Conservation (phyloP, 2,329 filamentous ascomycete species). For the Colletotrichum liriopes region DNA sequence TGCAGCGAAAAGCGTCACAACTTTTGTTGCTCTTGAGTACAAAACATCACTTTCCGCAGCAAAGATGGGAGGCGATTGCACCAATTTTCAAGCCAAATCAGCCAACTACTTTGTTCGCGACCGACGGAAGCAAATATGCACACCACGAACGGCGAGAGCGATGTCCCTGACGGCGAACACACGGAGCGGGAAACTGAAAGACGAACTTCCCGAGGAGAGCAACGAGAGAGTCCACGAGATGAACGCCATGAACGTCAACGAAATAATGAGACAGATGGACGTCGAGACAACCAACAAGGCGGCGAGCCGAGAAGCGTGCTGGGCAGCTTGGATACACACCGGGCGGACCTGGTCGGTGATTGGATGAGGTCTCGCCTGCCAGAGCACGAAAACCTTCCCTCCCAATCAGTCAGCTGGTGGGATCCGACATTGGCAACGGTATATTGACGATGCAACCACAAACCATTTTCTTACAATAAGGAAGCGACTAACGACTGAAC, state of each 20-base stretch:
- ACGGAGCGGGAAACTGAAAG: neutral
- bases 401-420: slow-evolving; percentile 36
- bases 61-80: neutral
- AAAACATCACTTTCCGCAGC: neutral
- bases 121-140: neutral
- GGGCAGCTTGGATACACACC: slow-evolving; percentile 6
- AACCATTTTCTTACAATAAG: neutral
- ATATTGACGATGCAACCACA: neutral
- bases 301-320: neutral
- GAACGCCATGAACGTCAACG: neutral
- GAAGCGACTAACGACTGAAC: neutral
- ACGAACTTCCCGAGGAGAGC: neutral
- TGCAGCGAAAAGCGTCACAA: neutral
- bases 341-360: neutral
- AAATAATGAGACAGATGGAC: neutral
- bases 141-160: neutral
- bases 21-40: neutral
- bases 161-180: neutral
- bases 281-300: neutral
- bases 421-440: slow-evolving; percentile 24
- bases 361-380: slow-evolving; percentile 25
- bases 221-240: neutral
- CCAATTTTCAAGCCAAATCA: neutral
- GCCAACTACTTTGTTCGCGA: too few species aligned
- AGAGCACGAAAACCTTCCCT: slow-evolving; percentile 16